Base-by-base conservation (phyloP, 257 asterid species). In the Nicotiana undulata region DNA sequence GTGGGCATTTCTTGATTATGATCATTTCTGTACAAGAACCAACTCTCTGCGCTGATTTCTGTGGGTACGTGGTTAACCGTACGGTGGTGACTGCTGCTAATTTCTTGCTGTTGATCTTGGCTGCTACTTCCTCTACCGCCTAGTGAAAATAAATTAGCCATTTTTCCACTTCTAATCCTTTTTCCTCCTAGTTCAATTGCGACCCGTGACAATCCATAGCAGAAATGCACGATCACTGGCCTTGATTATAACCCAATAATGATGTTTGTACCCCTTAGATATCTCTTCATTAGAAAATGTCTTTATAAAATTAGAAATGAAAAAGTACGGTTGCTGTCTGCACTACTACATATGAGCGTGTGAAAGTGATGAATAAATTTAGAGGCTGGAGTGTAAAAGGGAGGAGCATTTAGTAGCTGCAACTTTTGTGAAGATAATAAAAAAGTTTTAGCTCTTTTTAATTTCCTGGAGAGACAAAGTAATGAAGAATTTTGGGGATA, bases 101-200 rank as follows among this genome's bases (percentile, higher is more conserved):
- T 78, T 64, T 78, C 60, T 26, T 60, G 75, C 22, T 79, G 75
- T 8, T 56, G 77, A 8, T 66, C 31, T 7, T 52, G 75, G 37
- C n/a, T 55, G 17, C 76, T 17, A 9, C 31, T 22, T 28, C 52
- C 52, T 53, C 77, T 26, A n/a, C 67, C 82, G 51, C 64, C 82
- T 64, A 79, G 34, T 18, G 82, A 79, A 79, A 79, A 64, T 40
- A 79, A 79, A 70, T 70, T 70, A 79, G 82, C 82, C 82, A 79
- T 77, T 77, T 77, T 31, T 1, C 37, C 52, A 18, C 2, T 20
- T 72, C 20, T 72, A 46, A 44, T 55, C 61, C 40, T 51, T 24
- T 8, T 49, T 6, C 0, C 4, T 28, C 29, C 16, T 15, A 76
- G 26, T 61, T 44, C 32, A 77, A 59, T 20, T 58, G 81, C 9